These are phyloP conservation scores for Aspergillus texensis DNA, from an alignment of 2,329 filamentous ascomycete genomes.

Conservation along the genomic window DNA sequence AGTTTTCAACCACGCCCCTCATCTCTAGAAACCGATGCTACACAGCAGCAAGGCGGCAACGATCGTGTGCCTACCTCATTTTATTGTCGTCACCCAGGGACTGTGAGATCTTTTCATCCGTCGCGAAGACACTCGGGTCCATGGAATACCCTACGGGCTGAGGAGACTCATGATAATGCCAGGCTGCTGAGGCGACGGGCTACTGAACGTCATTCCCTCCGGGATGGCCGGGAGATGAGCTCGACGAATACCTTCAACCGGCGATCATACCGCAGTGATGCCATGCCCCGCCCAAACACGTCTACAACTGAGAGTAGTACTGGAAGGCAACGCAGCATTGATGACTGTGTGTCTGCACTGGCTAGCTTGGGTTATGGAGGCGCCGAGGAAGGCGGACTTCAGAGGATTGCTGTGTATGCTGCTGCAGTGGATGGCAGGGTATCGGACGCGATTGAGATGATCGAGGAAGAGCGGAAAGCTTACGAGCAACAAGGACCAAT, in stretches of 20 bases:
- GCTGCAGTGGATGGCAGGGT: conserved; percentile 47
- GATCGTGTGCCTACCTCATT: neutral
- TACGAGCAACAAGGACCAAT: conserved; percentile 35
- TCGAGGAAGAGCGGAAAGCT: conserved; percentile 51
- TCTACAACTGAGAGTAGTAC: neutral
- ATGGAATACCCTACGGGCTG: conserved; percentile 24
- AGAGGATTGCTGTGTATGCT: conserved; percentile 49
- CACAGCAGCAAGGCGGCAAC: neutral
- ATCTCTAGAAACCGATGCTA: neutral
- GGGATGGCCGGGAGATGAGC: conserved; percentile 6
- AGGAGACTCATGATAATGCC: neutral
- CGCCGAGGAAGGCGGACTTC: conserved; percentile 35
- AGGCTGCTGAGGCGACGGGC: conserved; percentile 30
- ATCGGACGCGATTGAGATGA: conserved; percentile 52
- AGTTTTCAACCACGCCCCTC: neutral
- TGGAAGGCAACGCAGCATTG: conserved; percentile 24
- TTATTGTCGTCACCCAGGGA: conserved; percentile 2
- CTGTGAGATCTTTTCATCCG: conserved; percentile 8
- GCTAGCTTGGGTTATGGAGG: conserved; percentile 45
- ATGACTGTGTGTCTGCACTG: conserved; percentile 44
- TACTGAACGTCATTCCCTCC: conserved; percentile 29
- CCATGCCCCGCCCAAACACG: neutral
- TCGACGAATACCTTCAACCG: neutral
- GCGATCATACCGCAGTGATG: conserved; percentile 2
- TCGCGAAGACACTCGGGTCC: conserved; percentile 8